phyloP scores from a whole-genome alignment of 108 stramenopile genomes.

The Nannochloropsis gaditana region DNA sequence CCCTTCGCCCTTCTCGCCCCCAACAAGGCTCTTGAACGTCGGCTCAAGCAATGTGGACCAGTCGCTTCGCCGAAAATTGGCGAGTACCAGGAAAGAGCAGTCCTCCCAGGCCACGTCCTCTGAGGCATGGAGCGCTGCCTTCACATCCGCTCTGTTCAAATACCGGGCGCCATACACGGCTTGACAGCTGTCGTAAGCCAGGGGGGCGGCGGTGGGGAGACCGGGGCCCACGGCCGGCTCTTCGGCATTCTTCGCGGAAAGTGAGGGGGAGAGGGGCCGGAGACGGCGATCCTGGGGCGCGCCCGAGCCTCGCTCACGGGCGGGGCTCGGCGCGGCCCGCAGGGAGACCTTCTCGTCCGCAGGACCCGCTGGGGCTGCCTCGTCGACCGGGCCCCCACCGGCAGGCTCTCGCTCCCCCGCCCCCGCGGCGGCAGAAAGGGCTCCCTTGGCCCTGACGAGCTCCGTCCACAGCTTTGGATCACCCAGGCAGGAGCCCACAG shows the following conservation, averaged over 20 bases:
- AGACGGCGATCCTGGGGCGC: not conserved
- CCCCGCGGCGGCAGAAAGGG: not conserved
- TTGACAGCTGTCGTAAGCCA: not conserved
- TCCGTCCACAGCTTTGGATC: not conserved
- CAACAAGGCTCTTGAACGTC: not conserved
- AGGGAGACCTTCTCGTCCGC: not conserved
- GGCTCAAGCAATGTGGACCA: not conserved
- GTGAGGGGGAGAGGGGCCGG: not conserved
- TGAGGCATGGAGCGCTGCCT: constrained; percentile 59
- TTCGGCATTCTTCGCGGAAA: no score
- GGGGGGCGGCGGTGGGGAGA: not conserved
- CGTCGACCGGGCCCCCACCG: not conserved
- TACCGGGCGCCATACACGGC: constrained; percentile 36
- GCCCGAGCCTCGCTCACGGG: not conserved
- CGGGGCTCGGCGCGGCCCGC: not conserved
- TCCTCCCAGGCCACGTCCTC: not conserved
- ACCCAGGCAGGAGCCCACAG: not conserved
- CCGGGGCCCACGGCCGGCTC: not conserved
- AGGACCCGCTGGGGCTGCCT: not conserved
- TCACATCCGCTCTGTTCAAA: constrained; percentile 61
- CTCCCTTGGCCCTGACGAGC: not conserved
- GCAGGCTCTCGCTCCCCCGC: not conserved
- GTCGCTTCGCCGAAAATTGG: not conserved
- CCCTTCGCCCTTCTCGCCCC: not conserved
- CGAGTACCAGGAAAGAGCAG: not conserved